Evolutionary conservation across 2,329 filamentous ascomycete genomes (phyloP).

Genomic region (Pezicula radicicola): DNA sequence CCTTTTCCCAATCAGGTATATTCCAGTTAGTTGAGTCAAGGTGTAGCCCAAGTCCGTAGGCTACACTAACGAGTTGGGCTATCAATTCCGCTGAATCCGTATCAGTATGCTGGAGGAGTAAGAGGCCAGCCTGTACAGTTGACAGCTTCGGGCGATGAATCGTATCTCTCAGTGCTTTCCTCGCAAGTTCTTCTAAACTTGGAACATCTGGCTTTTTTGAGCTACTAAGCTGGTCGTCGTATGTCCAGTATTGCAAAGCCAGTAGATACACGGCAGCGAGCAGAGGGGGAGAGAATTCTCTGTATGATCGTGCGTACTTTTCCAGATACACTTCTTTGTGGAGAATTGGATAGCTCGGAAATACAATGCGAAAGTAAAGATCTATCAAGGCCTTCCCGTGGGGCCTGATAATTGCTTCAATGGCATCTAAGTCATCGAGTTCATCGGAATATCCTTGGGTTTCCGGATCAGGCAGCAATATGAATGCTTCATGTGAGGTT

Average conservation of each 20-base stretch:
- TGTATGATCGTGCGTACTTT: constrained; percentile 54
- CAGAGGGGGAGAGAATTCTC: constrained; percentile 56
- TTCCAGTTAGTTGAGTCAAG: constrained; percentile 61
- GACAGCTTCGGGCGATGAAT: constrained; percentile 52
- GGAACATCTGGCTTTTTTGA: constrained; percentile 37
- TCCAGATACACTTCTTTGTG: constrained; percentile 61
- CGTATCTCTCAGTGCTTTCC: constrained; percentile 42
- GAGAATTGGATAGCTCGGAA: constrained; percentile 46
- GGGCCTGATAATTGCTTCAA: constrained; percentile 23
- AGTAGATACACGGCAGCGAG: constrained; percentile 60
- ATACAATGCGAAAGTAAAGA: constrained; percentile 38
- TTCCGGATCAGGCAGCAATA: constrained; percentile 69
- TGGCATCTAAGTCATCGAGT: constrained; percentile 27
- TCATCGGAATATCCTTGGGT: constrained; percentile 56
- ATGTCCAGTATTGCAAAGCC: constrained; percentile 59
- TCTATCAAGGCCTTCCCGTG: constrained; percentile 23
- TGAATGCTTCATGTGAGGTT: constrained; percentile 72
- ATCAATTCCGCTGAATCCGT: constrained; percentile 28
- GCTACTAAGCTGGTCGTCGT: constrained; percentile 49
- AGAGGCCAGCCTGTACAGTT: constrained; percentile 50
- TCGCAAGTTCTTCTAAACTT: constrained; percentile 35
- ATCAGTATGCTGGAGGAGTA: constrained; percentile 43
- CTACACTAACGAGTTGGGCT: constrained; percentile 49
- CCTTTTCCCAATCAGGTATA: constrained; percentile 61
- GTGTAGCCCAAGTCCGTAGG: constrained; percentile 56